Percentiles rank a stretch among this genome's conserved stretches.
These are phyloP conservation scores for Fusarium cicatricum DNA, from an alignment of 2,329 filamentous ascomycete genomes.

Conservation along the genomic window DNA sequence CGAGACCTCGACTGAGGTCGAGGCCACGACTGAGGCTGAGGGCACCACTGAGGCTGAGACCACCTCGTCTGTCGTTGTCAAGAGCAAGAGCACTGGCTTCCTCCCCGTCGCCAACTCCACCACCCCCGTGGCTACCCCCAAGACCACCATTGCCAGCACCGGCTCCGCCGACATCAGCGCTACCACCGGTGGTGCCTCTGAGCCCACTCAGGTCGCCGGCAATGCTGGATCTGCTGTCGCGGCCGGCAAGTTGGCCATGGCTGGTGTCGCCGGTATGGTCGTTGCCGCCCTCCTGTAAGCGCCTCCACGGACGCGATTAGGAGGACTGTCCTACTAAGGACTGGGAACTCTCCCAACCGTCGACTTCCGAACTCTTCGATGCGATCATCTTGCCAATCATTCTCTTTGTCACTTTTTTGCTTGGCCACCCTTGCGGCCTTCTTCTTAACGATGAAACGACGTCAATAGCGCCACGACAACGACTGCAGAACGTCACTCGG, in stretches of 20 bases:
- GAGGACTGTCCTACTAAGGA: not conserved
- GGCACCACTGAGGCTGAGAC: slow-evolving; percentile 23
- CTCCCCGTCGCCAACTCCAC: slow-evolving; percentile 41
- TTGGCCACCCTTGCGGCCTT: slow-evolving; percentile 26
- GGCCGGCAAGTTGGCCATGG: slow-evolving; percentile 55
- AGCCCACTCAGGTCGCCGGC: slow-evolving; percentile 48
- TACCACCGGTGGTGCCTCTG: slow-evolving; percentile 37
- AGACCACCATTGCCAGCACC: slow-evolving; percentile 17
- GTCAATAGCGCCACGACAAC: slow-evolving; percentile 38
- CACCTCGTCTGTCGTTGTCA: slow-evolving; percentile 18
- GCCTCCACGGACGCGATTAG: not conserved
- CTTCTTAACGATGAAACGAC: slow-evolving; percentile 42
- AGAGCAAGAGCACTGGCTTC: slow-evolving; percentile 28
- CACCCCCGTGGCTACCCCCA: slow-evolving; percentile 38
- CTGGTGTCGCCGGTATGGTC: slow-evolving; percentile 60
- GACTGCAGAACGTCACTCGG: slow-evolving; percentile 34
- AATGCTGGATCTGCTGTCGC: slow-evolving; percentile 56
- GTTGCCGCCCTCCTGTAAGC: slow-evolving; percentile 61
- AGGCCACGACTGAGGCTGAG: slow-evolving; percentile 40
- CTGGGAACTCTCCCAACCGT: slow-evolving; percentile 20
- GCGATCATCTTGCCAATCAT: slow-evolving; percentile 29
- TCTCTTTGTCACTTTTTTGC: slow-evolving; percentile 34
- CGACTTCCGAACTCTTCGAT: slow-evolving; percentile 29
- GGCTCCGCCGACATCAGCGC: slow-evolving; percentile 28
- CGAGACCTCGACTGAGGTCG: slow-evolving; percentile 36